Conservation (phyloP, 768 basidiomycete species). For the Trametes cinnabarina region DNA sequence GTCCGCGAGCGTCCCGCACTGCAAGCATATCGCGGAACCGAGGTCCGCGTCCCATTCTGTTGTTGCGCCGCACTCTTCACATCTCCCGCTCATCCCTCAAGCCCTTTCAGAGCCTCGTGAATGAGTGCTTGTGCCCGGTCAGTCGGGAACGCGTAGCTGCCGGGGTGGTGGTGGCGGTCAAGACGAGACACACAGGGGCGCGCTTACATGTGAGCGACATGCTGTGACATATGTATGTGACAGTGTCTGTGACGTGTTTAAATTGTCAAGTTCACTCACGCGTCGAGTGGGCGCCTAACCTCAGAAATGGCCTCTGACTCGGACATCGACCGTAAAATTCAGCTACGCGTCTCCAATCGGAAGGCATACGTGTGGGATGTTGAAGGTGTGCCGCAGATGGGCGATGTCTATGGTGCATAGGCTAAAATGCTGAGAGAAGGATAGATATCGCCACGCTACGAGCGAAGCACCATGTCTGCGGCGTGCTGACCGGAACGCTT, state of each 20-base stretch:
- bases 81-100: conserved; percentile 34
- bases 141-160: not conserved
- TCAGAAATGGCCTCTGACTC: conserved; percentile 19
- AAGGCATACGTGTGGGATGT: conserved; percentile 89
- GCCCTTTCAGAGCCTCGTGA: not conserved
- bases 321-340: conserved; percentile 33
- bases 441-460: conserved; percentile 81
- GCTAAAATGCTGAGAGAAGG: conserved; percentile 13
- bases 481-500: conserved; percentile 84
- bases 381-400: conserved; percentile 52
- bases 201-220: conserved; percentile 4
- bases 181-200: not conserved
- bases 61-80: conserved; percentile 52
- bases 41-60: conserved; percentile 57
- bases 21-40: conserved; percentile 61
- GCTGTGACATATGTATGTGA: not conserved
- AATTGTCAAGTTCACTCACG: too few relatives aligned
- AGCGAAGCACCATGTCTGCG: conserved; percentile 77
- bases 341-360: conserved; percentile 72
- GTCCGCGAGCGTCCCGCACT: conserved; percentile 71
- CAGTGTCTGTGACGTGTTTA: too few relatives aligned
- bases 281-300: not conserved
- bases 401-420: not conserved
- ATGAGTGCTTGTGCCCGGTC: not conserved
- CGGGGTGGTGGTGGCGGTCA: conserved; percentile 9